Evolutionary conservation across 306 rosid genomes (phyloP), one percentile per base, ranked within the genome.

Genomic region (Castanea crenata): DNA sequence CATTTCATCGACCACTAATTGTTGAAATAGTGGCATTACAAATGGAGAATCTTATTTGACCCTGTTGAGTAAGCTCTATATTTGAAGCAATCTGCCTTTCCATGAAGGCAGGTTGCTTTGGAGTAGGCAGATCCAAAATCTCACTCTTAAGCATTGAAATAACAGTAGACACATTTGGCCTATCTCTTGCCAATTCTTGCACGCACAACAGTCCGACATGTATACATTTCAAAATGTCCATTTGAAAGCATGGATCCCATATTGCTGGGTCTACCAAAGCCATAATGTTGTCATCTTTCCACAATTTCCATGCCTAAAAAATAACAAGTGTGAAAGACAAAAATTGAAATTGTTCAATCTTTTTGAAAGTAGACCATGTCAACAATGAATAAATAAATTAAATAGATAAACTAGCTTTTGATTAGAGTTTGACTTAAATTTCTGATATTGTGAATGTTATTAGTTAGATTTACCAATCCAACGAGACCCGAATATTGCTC

Each of bases 161-260:
- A 0, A 82, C 72, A 1, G 75, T 72, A 1, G 84, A 61, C 79
- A 79, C 59, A 5, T 4, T 64, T 1, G 86, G 86, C 14, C 86
- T 79, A 0, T 82, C 82, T 59, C 46, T 82, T 20, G 84, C 75
- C n/a, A 65, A 5, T 59, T 85, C 88, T 76, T 85, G 86, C n/a
- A 76, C 84, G 58, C 82, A 79, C 0, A 82, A 5, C 34, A 82
- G 80, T 18, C 89, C 89, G 0, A 86, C 77, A 16, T 86, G 80
- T 55, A 61, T 62, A 82, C 86, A 82, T n/a, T 80, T 82, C 27
- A 68, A 8, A 6, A 82, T 73, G 4, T 76, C 61, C 3, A 25
- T 34, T 2, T 38, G 4, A 69, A 6, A 4, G 0, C 14, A 12
- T 18, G 20, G 6, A 10, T 69, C 25, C 1, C 2, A 52, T 69